Conservation (phyloP, 176 grass and related monocot genomes). For the Carex myosuroides region DNA sequence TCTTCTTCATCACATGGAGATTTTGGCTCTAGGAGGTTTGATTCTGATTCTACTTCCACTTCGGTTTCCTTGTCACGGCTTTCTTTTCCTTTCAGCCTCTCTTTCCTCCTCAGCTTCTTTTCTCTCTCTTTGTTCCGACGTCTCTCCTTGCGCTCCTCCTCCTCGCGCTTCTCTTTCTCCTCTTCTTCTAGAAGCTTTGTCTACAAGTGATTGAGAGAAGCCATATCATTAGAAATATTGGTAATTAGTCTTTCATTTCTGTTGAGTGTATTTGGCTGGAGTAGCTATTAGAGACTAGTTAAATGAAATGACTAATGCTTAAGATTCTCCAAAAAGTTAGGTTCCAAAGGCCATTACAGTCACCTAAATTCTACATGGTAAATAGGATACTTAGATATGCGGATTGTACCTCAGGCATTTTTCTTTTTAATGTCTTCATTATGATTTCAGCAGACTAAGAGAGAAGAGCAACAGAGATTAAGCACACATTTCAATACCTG, state of each 20-base stretch:
- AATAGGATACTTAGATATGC: not conserved
- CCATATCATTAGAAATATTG: conserved; percentile 13
- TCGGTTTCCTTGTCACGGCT: conserved; percentile 46
- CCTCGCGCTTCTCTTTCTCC: conserved; percentile 88
- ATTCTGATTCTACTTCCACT: conserved; percentile 35
- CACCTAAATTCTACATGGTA: not conserved
- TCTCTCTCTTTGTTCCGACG: conserved; percentile 81
- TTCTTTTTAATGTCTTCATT: not conserved
- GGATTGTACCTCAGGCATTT: not conserved
- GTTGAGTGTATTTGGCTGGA: not conserved
- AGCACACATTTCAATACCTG: conserved; percentile 43
- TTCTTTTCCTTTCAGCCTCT: conserved; percentile 85
- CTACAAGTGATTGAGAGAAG: conserved; percentile 26
- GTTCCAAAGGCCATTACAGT: not conserved
- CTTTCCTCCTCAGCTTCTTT: conserved; percentile 94
- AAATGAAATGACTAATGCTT: not conserved
- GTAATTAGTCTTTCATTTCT: not conserved
- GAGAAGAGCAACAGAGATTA: conserved; percentile 12
- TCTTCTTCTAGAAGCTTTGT: conserved; percentile 95
- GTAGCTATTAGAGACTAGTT: not conserved
- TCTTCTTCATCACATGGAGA: conserved; percentile 17
- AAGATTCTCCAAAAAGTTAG: not conserved
- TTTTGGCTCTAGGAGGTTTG: not conserved
- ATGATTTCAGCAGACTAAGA: not conserved
- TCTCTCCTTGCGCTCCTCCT: conserved; percentile 80